These are phyloP conservation scores for Aspergillus indologenus DNA, from an alignment of 495 filamentous ascomycete genomes.

Conservation along the genomic window DNA sequence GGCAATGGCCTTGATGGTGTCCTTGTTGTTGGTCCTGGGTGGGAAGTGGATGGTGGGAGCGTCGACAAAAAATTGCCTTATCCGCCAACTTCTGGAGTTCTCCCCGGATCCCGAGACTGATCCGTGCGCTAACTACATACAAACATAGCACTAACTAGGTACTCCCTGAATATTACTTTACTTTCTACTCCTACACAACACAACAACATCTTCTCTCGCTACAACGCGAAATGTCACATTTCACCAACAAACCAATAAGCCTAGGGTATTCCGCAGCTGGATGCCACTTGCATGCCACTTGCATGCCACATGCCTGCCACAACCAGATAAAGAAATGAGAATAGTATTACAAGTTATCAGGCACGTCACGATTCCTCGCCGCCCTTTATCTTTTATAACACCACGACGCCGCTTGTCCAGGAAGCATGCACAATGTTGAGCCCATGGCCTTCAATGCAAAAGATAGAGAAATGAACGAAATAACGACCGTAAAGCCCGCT, in stretches of 20 bases:
- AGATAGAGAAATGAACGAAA: slow-evolving; percentile 18
- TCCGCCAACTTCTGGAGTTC: background rate
- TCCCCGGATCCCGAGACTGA: background rate
- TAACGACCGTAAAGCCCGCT: slow-evolving; percentile 49
- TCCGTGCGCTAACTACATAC: no score
- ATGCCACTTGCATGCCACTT: slow-evolving; percentile 20
- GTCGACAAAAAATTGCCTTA: no score
- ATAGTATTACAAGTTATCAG: slow-evolving; percentile 30
- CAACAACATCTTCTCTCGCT: no score
- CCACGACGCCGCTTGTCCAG: slow-evolving; percentile 26
- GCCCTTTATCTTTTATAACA: slow-evolving; percentile 28
- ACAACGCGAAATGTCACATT: background rate
- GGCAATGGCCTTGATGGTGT: no score
- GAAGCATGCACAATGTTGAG: slow-evolving; percentile 23
- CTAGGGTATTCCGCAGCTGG: slow-evolving; percentile 20
- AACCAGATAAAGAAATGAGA: slow-evolving; percentile 18
- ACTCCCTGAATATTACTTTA: no score
- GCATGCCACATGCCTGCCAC: no score
- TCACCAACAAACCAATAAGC: background rate
- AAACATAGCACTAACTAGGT: no score
- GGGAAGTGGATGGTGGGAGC: no score
- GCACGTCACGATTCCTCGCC: slow-evolving; percentile 17
- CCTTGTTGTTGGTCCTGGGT: no score
- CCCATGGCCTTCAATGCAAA: slow-evolving; percentile 8
- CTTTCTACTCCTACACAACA: no score